Base-by-base conservation (phyloP, 768 basidiomycete genomes). In the Daedalea quercina region DNA sequence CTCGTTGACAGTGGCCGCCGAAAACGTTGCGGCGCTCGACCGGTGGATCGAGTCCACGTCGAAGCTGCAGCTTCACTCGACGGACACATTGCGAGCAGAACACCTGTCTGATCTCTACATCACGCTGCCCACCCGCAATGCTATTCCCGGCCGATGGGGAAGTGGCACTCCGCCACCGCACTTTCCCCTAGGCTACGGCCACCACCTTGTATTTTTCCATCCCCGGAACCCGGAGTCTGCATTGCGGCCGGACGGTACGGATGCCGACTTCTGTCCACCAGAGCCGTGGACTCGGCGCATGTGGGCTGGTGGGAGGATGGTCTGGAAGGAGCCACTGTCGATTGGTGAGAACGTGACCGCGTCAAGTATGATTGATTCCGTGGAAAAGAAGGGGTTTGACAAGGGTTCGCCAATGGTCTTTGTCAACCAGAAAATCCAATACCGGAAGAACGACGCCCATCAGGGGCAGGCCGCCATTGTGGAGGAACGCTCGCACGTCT, bases 151-250 rank as follows among this genome's bases (percentile, higher is more conserved):
- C 34, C 25, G 26, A 45, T 9, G 53, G 66, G 9, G 79, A 70
- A 57, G 54, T 61, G 17, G 67, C 68, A 19, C 83, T 82, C 44
- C 56, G 63, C 44, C 58, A 59, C 1, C 72, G 75, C 6, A 57
- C 70, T n/a, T n/a, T 1, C 69, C 75, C 2, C 68, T 88, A 25
- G 74, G 70, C 6, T 79, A 76, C 54, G 87, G 85, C 4, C 84
- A 87, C 60, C 84, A 87, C 58, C 75, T 90, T 22, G 82, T 74
- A 12, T 89, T 88, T 72, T 90, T 90, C 68, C 84, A 87, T 52
- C 77, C 79, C 2, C 76, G 80, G 28, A 76, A 74, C 33, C 78
- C 85, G 0, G 85, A 87, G 61, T 47, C 62, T 12, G 63, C 65
- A 19, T 72, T 90, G 35, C 76, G 82, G 12, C 58, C 71, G n/a